These are phyloP conservation scores for Violaceomyces palustris DNA, from an alignment of 1,284 basidiomycete genomes.

Conservation along the genomic window DNA sequence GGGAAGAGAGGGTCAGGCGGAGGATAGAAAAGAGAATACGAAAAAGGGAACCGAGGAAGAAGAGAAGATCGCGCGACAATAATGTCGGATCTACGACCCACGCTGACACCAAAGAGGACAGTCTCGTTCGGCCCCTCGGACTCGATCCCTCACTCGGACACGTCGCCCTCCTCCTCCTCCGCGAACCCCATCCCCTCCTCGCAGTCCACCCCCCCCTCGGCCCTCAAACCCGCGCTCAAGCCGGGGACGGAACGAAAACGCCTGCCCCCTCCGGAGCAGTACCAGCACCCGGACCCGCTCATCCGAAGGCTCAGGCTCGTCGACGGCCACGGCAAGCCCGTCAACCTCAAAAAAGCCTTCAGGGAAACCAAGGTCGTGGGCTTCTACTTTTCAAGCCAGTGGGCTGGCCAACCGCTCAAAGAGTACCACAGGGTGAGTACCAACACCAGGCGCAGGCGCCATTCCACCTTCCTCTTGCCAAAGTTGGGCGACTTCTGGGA, in stretches of 20 bases:
- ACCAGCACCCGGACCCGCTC: conserved; percentile 53
- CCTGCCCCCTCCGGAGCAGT: conserved; percentile 43
- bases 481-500: too few species aligned
- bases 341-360: conserved; percentile 46
- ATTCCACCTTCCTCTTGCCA: too few species aligned
- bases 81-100: conserved; percentile 23
- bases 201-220: conserved; percentile 2
- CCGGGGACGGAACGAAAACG: conserved; percentile 34
- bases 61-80: too few species aligned
- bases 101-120: conserved; percentile 22
- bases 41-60: too few species aligned
- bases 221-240: conserved; percentile 49
- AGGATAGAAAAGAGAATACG: too few species aligned
- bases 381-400: conserved; percentile 53
- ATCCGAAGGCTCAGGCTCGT: conserved; percentile 50
- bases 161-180: conserved; percentile 1
- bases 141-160: conserved; percentile 8
- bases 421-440: too few species aligned
- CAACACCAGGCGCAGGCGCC: too few species aligned
- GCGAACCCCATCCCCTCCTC: conserved; percentile 7
- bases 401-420: conserved; percentile 34
- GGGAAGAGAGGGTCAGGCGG: too few species aligned
- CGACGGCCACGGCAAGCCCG: conserved; percentile 42
- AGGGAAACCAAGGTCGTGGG: conserved; percentile 50
- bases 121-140: conserved; percentile 38